Conservation (phyloP, 2,329 filamentous ascomycete species). For the Claviceps arundinis region DNA sequence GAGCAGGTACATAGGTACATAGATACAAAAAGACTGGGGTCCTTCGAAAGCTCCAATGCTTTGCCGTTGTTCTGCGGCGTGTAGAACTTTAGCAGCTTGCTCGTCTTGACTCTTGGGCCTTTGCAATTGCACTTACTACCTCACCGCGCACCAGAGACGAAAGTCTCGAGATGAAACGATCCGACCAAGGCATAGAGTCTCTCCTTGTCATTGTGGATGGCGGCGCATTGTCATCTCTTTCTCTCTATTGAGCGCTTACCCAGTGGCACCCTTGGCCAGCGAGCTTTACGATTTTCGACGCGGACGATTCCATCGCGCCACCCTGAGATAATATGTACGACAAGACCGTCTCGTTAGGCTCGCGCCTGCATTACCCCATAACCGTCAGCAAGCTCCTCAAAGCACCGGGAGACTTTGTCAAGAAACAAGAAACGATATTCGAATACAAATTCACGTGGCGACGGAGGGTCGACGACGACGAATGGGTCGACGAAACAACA, state of each 20-base stretch:
- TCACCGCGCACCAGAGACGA: not conserved
- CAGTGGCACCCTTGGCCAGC: not conserved
- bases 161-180: not conserved
- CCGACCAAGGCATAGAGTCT: not conserved
- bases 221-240: not conserved
- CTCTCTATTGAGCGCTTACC: not conserved
- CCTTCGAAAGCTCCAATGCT: not conserved
- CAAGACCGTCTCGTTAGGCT: constrained; percentile 36
- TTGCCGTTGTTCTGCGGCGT: not conserved
- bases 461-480: constrained; percentile 59
- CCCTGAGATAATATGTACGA: constrained; percentile 21
- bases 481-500: constrained; percentile 50
- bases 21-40: not conserved
- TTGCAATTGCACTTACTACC: too few species aligned
- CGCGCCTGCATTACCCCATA: constrained; percentile 78
- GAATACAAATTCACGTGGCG: constrained; percentile 77
- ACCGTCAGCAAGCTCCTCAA: constrained; percentile 79
- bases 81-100: not conserved
- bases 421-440: constrained; percentile 65
- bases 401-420: constrained; percentile 58
- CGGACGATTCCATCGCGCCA: not conserved
- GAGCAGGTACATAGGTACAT: too few species aligned
- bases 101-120: not conserved
- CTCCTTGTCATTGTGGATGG: not conserved
- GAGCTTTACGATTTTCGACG: not conserved